Evolutionary conservation across 225 moss, liverwort and hornwort species (phyloP), one percentile per base, ranked within the genome.

Genomic region (Thuidium tamariscinum): DNA sequence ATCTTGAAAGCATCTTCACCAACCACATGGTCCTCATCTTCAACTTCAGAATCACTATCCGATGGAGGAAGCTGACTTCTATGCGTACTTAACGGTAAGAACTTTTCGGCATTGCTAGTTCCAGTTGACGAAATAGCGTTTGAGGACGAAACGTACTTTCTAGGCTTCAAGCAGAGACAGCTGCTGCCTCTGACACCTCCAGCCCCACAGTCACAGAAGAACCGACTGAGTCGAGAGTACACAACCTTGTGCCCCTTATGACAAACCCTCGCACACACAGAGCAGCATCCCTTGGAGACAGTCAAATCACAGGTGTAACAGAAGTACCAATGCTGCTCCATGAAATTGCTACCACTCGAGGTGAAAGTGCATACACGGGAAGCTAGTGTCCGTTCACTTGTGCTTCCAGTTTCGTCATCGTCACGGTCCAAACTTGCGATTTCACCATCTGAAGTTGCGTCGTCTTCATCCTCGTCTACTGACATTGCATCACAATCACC

Each of bases 291-390:
- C 87, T 99, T 99, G 55, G 99, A 94, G 75, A 95, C 99, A 55
- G 97, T 99, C 87, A 99, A 89, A 88, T 99, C 99, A 89, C 99
- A 99, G 69, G 99, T 99, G 87, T 99, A 99, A 89, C 99, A 99
- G 90, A 99, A 99, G 90, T 99, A 99, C 99, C 99, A 99, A 87
- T 99, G 99, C 94, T 99, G 99, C 91, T 97, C 97, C 99, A 99
- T 96, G 73, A 97, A 99, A 91, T 96, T 99, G 90, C 99, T 99
- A 55, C 99, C 99, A 90, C 99, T 99, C 59, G 99, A 99, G 61
- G 99, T 99, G 91, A 97, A 99, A 69, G 99, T 99, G 87, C 99
- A 99, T 60, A 99, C 99, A 89, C 93, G 95, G 27, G 97, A 96
- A 86, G 99, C 97, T 68, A 99, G 83, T 18, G 92, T 89, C 88